Evolutionary conservation across 306 rosid species (phyloP), one percentile per base, ranked within the genome.

Genomic region (Vigna unguiculata): DNA sequence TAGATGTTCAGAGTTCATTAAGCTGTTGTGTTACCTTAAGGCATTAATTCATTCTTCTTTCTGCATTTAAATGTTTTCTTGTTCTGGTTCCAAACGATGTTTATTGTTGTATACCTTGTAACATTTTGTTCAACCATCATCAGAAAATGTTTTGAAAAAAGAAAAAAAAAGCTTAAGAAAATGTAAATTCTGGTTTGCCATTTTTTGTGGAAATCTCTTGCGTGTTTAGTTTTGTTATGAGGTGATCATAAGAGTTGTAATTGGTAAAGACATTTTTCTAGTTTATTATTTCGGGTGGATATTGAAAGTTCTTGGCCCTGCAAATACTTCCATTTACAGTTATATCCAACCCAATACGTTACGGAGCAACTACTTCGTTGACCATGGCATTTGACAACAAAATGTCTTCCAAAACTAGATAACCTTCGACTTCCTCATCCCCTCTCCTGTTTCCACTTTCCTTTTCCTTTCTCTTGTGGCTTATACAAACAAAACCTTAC

Each of bases 51-150:
- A 45, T 77, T 41, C 48, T 11, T 60, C 28, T 15, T 53, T 54
- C 24, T 75, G 13, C 41, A 67, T n/a, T 78, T 17, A 55, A 16
- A 60, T 55, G 77, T 78, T 49, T 58, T 80, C 4, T 58, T 15
- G 45, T 71, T 28, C 66, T 48, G 45, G 46, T 70, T 83, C 61
- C 51, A 36, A 61, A 54, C 47, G n/a, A 45, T 64, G 34, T 38
- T 62, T 30, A 65, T 58, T 62, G 72, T 40, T 74, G 55, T 78
- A 62, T 78, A 74, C 54, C 79, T 28, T 63, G 25, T 62, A 45
- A 46, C 67, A 40, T 57, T 74, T 40, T 83, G 49, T 78, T 69
- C 73, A 62, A 48, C 72, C 81, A 73, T 60, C n/a, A 4, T 67
- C 66, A 54, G 41, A 46, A 43, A 43, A 21, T 65, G 12, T 74